These are phyloP conservation scores for Mrakia hoshinonis DNA, from an alignment of 768 basidiomycete genomes.

Conservation along the genomic window DNA sequence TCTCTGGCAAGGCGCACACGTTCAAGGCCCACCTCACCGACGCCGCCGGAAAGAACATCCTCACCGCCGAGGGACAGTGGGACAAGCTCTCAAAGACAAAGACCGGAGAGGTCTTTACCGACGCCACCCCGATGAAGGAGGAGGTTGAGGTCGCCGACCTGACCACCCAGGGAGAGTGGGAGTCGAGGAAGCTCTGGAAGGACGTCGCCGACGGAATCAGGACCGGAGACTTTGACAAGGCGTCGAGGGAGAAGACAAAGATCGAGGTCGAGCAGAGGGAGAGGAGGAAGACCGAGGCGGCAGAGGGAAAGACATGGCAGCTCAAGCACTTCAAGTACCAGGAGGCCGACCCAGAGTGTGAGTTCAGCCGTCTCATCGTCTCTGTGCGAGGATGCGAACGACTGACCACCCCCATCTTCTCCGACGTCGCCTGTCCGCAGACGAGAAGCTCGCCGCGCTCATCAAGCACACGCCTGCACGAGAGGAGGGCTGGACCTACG, in stretches of 20 bases:
- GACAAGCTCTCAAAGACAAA: slow-evolving; percentile 44
- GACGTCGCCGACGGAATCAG: slow-evolving; percentile 82
- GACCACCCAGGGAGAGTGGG: slow-evolving; percentile 59
- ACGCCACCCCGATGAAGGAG: slow-evolving; percentile 62
- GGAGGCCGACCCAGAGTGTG: slow-evolving; percentile 64
- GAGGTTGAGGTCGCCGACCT: slow-evolving; percentile 60
- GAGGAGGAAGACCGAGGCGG: slow-evolving; percentile 68
- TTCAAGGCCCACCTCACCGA: slow-evolving; percentile 73
- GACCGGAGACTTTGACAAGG: slow-evolving; percentile 84
- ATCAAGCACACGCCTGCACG: too few species aligned
- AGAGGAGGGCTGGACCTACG: too few species aligned
- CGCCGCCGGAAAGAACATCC: slow-evolving; percentile 42
- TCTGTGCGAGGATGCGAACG: too few species aligned
- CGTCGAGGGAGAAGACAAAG: slow-evolving; percentile 65
- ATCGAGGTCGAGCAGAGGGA: slow-evolving; percentile 83
- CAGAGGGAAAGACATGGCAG: slow-evolving; percentile 63
- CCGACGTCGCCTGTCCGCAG: too few species aligned
- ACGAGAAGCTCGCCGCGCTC: too few species aligned
- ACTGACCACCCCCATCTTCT: too few species aligned
- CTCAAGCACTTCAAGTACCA: slow-evolving; percentile 67
- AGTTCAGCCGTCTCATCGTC: too few species aligned
- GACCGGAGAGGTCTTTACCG: slow-evolving; percentile 55
- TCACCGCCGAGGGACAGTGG: slow-evolving; percentile 71
- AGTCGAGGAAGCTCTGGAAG: slow-evolving; percentile 76
- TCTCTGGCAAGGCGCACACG: slow-evolving; percentile 81